Evolutionary conservation across 164 flowering plant species (phyloP).

Genomic region (Buxus sempervirens): DNA sequence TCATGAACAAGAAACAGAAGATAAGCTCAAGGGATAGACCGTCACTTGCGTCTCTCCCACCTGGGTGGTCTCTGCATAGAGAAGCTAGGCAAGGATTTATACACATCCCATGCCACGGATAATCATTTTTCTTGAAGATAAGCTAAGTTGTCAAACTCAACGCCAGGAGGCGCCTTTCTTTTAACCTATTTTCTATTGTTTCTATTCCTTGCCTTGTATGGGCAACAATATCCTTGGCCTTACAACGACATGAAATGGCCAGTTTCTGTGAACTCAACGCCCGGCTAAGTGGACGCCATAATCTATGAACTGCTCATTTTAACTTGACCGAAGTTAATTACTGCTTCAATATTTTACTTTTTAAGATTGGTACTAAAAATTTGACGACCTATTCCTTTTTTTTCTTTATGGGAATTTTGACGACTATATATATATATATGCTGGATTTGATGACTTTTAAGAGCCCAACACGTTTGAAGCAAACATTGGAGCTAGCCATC

Average conservation of each 20-base stretch:
- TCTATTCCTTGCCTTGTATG: not conserved
- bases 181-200: not conserved
- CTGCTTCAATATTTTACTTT: no score
- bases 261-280: conserved; percentile 11
- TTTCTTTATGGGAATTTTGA: no score
- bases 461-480: no score
- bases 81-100: not conserved
- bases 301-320: no score
- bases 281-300: no score
- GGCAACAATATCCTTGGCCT: not conserved
- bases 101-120: conserved; percentile 8
- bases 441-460: no score
- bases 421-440: no score
- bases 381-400: no score
- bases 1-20: not conserved
- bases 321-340: no score
- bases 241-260: conserved; percentile 18
- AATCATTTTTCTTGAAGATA: conserved; percentile 9
- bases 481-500: no score
- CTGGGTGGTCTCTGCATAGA: conserved; percentile 1
- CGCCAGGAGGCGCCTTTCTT: not conserved
- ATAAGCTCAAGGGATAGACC: conserved; percentile 11
- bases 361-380: no score
- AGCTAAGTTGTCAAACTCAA: conserved; percentile 27
- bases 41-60: conserved; percentile 14